Percentiles rank a stretch among this genome's conserved stretches.
Evolutionary conservation across 495 filamentous ascomycete genomes (phyloP).

Genomic region (Trichoderma reesei): DNA sequence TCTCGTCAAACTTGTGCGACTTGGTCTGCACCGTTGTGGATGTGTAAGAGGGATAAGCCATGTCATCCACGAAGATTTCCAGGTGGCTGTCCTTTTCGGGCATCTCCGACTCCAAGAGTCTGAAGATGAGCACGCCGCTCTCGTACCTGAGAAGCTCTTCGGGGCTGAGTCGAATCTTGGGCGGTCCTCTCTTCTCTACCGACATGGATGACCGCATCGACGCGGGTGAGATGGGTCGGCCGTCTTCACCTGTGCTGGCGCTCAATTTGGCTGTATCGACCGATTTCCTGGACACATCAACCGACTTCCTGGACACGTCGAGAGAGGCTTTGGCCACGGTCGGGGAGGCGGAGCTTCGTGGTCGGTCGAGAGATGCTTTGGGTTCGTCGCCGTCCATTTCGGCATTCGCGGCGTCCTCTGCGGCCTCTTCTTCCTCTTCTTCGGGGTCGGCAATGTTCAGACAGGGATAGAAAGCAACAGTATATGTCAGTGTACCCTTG

Average conservation of each 20-base stretch:
- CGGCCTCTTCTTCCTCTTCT: slow-evolving; percentile 55
- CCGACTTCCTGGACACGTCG: slow-evolving; percentile 20
- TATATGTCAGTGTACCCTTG: slow-evolving; percentile 79
- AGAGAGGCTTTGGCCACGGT: slow-evolving; percentile 22
- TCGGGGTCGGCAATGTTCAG: slow-evolving; percentile 85
- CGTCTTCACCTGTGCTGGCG: slow-evolving; percentile 13
- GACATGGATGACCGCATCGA: slow-evolving; percentile 15
- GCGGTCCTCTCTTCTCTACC: slow-evolving; percentile 46
- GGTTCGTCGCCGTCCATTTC: slow-evolving; percentile 13
- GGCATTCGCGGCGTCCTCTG: slow-evolving; percentile 21
- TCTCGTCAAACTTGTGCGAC: slow-evolving; percentile 67
- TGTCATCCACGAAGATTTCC: slow-evolving; percentile 90
- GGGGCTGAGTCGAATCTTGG: slow-evolving; percentile 66
- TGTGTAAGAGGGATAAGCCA: slow-evolving; percentile 81
- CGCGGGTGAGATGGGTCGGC: slow-evolving; percentile 19
- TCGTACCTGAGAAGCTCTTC: slow-evolving; percentile 79
- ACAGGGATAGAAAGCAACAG: slow-evolving; percentile 80
- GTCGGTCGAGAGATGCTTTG: not conserved
- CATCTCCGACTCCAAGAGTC: slow-evolving; percentile 78
- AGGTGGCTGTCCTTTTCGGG: slow-evolving; percentile 65
- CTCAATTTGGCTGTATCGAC: slow-evolving; percentile 31
- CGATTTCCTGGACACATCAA: slow-evolving; percentile 13
- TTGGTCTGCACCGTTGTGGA: slow-evolving; percentile 61
- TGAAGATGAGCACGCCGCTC: slow-evolving; percentile 89
- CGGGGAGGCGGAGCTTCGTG: not conserved